These are phyloP conservation scores for Periconia sp. DNA, from an alignment of 2,329 filamentous ascomycete species.

Conservation along the genomic window DNA sequence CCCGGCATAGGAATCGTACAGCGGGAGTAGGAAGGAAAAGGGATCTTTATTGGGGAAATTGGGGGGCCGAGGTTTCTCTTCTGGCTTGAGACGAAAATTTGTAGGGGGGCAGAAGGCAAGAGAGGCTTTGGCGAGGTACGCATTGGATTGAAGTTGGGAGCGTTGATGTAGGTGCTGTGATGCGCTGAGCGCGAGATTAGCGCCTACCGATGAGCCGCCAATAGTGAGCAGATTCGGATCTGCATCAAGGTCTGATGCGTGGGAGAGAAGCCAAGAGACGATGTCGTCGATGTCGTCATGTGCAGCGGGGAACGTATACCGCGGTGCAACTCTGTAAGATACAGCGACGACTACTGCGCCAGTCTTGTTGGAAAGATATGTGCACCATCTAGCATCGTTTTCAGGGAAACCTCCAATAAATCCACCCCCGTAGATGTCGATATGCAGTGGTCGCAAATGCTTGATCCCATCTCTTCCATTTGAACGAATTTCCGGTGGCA, in stretches of 20 bases:
- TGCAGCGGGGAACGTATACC: constrained; percentile 49
- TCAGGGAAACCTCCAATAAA: constrained; percentile 55
- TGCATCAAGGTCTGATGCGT: constrained; percentile 46
- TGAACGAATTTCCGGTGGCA: constrained; percentile 33
- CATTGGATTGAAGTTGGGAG: neutral
- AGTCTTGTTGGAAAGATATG: constrained; percentile 44
- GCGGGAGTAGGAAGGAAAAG: constrained; percentile 44
- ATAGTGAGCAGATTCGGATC: constrained; percentile 52
- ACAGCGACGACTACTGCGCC: constrained; percentile 49
- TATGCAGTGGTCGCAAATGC: constrained; percentile 49
- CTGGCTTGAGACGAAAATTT: constrained; percentile 36
- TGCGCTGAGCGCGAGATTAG: constrained; percentile 50
- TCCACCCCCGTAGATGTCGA: constrained; percentile 54
- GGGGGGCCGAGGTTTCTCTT: constrained; percentile 48
- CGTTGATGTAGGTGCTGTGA: neutral
- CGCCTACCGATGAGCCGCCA: constrained; percentile 54
- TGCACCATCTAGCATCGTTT: constrained; percentile 42
- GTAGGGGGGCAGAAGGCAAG: constrained; percentile 50
- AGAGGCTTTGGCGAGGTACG: constrained; percentile 36
- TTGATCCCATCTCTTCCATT: constrained; percentile 7
- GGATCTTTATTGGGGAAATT: constrained; percentile 48
- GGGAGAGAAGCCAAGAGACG: constrained; percentile 47
- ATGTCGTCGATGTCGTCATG: constrained; percentile 54
- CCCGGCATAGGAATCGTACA: constrained; percentile 54
- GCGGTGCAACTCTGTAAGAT: constrained; percentile 52